Evolutionary conservation across 2,329 filamentous ascomycete species (phyloP).

Genomic region (Penicillium sp.): DNA sequence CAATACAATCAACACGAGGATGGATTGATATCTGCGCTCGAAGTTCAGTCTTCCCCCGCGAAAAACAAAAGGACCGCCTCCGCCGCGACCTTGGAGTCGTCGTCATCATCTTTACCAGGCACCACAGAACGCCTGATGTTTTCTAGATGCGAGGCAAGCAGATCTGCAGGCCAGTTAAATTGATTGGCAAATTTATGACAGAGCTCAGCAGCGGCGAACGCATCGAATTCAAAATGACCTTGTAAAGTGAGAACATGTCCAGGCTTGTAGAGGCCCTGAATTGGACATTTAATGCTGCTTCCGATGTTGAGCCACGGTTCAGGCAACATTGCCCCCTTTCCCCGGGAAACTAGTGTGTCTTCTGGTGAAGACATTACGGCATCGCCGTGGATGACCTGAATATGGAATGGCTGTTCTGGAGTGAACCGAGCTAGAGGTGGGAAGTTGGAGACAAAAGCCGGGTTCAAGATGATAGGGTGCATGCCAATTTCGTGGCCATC

Average conservation of each 20-base stretch:
- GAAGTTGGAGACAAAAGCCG: slow-evolving; percentile 11
- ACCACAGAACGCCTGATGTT: slow-evolving; percentile 16
- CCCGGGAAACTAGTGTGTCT: not conserved
- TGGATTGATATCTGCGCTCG: not conserved
- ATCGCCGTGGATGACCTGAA: slow-evolving; percentile 36
- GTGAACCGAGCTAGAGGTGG: slow-evolving; percentile 2
- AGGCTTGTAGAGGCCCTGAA: slow-evolving; percentile 27
- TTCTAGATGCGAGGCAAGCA: slow-evolving; percentile 14
- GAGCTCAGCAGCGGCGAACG: slow-evolving; percentile 21
- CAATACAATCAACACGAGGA: not conserved
- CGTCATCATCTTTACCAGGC: slow-evolving; percentile 16
- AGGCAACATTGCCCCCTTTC: slow-evolving; percentile 8
- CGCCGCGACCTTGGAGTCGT: slow-evolving; percentile 30
- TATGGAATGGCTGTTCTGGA: slow-evolving; percentile 10
- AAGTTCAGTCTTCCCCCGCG: slow-evolving; percentile 10
- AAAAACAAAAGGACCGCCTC: slow-evolving; percentile 32
- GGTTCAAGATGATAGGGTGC: slow-evolving; percentile 19
- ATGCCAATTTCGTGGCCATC: slow-evolving; percentile 31
- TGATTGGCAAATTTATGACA: slow-evolving; percentile 22
- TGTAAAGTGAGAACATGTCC: slow-evolving; percentile 26
- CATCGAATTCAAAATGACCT: slow-evolving; percentile 31
- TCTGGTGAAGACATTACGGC: slow-evolving; percentile 19
- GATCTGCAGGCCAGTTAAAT: slow-evolving; percentile 18
- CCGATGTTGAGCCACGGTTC: slow-evolving; percentile 26
- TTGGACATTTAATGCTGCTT: slow-evolving; percentile 18